Percentiles rank a stretch among this genome's conserved stretches.
These are phyloP conservation scores for Plasmodium ovale DNA, from an alignment of 169 alveolate genomes.

Conservation along the genomic window DNA sequence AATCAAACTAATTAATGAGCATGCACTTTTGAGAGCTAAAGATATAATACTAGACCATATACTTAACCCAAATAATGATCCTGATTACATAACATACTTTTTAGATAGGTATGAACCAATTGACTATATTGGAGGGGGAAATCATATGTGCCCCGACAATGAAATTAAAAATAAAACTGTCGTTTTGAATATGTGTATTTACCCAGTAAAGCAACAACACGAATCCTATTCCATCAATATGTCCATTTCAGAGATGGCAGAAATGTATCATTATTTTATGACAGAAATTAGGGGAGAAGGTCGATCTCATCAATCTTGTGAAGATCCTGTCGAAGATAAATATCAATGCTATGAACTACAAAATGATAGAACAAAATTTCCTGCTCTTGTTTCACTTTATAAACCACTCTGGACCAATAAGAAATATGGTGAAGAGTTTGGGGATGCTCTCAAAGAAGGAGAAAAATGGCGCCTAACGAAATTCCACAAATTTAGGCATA, in stretches of 20 bases:
- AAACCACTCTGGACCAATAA: constrained; percentile 85
- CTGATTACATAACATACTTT: constrained; percentile 51
- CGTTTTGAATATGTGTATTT: constrained; percentile 64
- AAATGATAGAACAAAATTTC: constrained; percentile 79
- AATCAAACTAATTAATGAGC: constrained; percentile 68
- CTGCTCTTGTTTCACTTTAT: constrained; percentile 81
- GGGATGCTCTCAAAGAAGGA: constrained; percentile 80
- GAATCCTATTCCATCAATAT: constrained; percentile 64
- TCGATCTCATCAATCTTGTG: constrained; percentile 76
- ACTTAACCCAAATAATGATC: constrained; percentile 49
- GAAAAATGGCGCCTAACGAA: constrained; percentile 43
- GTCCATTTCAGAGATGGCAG: constrained; percentile 86
- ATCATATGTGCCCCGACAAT: constrained; percentile 22
- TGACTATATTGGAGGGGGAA: constrained; percentile 75
- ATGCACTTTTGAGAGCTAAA: constrained; percentile 66
- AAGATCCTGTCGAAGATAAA: constrained; percentile 78
- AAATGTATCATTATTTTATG: constrained; percentile 82
- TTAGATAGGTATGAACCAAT: constrained; percentile 68
- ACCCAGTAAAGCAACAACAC: constrained; percentile 54
- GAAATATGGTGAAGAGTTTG: constrained; percentile 86
- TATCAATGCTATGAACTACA: constrained; percentile 79
- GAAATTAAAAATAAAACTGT: constrained; percentile 72
- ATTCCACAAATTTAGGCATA: constrained; percentile 18
- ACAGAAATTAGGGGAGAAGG: constrained; percentile 86
- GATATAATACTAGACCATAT: constrained; percentile 64